These are phyloP conservation scores for Lyophyllum decastes DNA, from an alignment of 768 basidiomycete genomes.

Conservation along the genomic window DNA sequence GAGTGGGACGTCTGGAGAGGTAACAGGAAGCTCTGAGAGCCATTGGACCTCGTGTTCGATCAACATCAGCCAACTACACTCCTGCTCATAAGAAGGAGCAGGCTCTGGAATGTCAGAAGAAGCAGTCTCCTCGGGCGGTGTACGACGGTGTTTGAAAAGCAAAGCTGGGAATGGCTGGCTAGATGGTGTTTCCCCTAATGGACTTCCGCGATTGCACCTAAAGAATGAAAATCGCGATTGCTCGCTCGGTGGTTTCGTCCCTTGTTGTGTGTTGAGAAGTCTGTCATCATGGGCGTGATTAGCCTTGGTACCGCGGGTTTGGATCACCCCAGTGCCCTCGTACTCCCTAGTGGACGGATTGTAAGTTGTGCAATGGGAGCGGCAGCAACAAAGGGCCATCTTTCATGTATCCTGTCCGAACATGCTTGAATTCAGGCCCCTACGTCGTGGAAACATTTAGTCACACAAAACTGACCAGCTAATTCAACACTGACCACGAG, in stretches of 20 bases:
- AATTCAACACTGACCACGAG: too few species aligned
- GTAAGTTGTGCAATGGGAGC: neutral
- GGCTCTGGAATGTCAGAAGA: neutral
- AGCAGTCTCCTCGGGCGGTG: too few species aligned
- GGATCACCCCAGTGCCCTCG: neutral
- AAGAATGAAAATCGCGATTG: neutral
- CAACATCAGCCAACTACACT: neutral
- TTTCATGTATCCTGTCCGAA: neutral
- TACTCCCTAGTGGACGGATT: neutral
- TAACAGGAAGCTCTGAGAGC: slow-evolving; percentile 4
- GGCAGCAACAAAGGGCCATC: neutral
- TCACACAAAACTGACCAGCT: too few species aligned
- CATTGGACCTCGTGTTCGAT: slow-evolving; percentile 1
- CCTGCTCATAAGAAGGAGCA: too few species aligned
- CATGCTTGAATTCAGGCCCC: neutral
- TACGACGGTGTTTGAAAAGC: neutral
- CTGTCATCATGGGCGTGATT: neutral
- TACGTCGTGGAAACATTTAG: too few species aligned
- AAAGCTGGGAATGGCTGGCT: neutral
- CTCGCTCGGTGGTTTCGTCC: neutral
- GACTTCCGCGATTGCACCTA: neutral
- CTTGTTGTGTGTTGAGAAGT: neutral
- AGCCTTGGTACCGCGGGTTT: neutral
- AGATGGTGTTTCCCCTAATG: neutral
- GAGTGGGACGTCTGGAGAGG: too few species aligned